These are phyloP conservation scores for Erythrophleum fordii DNA, from an alignment of 306 rosid species.

Conservation along the genomic window DNA sequence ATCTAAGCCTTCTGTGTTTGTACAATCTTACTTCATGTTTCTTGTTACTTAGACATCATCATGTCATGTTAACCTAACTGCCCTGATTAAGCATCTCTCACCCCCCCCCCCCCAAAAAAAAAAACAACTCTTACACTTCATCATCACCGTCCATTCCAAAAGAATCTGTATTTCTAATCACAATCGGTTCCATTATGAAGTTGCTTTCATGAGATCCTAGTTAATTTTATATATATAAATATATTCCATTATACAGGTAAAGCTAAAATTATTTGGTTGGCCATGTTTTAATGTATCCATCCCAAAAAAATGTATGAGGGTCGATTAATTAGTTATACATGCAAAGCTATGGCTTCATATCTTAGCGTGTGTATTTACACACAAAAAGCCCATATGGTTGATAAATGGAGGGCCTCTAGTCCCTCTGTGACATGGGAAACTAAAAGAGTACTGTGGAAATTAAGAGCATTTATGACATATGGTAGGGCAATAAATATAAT, in stretches of 20 bases:
- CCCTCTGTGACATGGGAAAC: neutral
- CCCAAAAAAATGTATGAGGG: neutral
- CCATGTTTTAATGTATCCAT: neutral
- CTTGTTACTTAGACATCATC: conserved; percentile 34
- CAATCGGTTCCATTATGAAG: neutral
- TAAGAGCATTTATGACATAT: neutral
- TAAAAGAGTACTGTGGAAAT: neutral
- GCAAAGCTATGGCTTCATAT: neutral
- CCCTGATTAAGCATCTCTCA: neutral
- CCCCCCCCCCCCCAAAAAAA: neutral
- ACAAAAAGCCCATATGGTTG: neutral
- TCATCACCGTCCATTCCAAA: neutral
- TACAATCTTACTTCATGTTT: conserved; percentile 26
- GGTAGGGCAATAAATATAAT: too few species aligned
- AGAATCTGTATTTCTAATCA: neutral
- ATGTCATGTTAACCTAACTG: conserved; percentile 35
- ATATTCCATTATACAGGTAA: neutral
- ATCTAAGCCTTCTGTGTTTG: neutral
- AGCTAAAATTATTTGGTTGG: conserved; percentile 6
- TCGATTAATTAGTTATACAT: neutral
- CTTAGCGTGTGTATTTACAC: neutral
- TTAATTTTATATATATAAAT: neutral
- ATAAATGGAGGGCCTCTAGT: neutral
- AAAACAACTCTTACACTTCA: neutral
- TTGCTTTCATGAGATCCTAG: neutral